Conservation (phyloP, 2,329 filamentous ascomycete species). For the Dothistroma septosporum region DNA sequence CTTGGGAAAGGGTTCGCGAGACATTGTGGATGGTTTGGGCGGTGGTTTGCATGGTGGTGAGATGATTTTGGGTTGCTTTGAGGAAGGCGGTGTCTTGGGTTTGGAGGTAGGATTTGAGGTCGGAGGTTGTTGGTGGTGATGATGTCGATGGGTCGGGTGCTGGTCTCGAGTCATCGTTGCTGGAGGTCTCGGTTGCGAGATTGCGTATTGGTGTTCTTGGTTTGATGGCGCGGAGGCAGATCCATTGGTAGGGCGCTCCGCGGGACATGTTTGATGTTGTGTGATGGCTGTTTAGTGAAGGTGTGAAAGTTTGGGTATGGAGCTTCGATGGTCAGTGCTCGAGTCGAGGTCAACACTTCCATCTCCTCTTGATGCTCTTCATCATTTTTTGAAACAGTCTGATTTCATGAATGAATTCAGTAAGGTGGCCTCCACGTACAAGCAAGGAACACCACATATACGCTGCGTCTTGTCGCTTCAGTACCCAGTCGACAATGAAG, state of each 20-base stretch:
- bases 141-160: not conserved
- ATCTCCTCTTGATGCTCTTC: not conserved
- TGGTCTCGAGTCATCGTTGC: not conserved
- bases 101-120: not conserved
- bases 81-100: not conserved
- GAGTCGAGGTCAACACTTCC: not conserved
- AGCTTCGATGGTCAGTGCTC: not conserved
- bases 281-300: not conserved
- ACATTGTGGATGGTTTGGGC: not conserved
- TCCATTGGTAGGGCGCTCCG: conserved; percentile 1
- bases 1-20: not conserved
- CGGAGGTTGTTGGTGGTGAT: not conserved
- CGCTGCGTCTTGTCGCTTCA: no score
- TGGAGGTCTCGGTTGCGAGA: not conserved
- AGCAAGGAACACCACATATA: no score
- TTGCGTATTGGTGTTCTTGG: not conserved
- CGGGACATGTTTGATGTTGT: not conserved
- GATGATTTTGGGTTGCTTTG: not conserved
- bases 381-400: not conserved
- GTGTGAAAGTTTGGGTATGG: not conserved
- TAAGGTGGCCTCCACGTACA: no score
- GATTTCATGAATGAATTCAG: not conserved
- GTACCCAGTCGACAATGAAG: no score
- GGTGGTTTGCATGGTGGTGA: not conserved
- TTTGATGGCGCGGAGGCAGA: conserved; percentile 6